Evolutionary conservation across 139 green algal genomes (phyloP).

Genomic region (Chlorella sp.): DNA sequence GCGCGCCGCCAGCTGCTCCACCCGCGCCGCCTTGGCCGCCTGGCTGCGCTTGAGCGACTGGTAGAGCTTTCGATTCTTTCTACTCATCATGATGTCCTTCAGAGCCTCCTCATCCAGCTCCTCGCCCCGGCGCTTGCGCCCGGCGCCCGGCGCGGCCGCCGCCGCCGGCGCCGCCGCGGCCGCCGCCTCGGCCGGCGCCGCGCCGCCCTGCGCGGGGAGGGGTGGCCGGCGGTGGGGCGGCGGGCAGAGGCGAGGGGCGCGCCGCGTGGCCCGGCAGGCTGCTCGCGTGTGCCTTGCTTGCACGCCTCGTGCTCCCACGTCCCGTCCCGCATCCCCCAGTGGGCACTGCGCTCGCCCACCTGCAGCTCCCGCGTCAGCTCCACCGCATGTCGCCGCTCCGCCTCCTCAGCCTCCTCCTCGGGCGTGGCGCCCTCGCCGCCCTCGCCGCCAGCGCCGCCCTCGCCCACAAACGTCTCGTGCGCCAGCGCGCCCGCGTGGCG

Average conservation of each 20-base stretch:
- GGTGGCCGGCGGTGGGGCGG: background rate
- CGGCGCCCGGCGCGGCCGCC: background rate
- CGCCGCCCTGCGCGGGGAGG: background rate
- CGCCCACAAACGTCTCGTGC: conserved; percentile 40
- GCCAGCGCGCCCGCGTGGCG: conserved; percentile 44
- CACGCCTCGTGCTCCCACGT: too few species aligned
- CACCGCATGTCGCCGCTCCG: conserved; percentile 55
- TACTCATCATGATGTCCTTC: conserved; percentile 90
- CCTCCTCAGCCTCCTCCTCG: conserved; percentile 39
- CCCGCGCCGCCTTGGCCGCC: conserved; percentile 59
- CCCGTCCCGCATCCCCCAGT: too few species aligned
- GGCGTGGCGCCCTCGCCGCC: conserved; percentile 5
- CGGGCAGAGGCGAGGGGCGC: too few species aligned
- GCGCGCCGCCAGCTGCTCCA: conserved; percentile 55
- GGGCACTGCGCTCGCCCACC: too few species aligned
- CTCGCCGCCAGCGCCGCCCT: conserved; percentile 34
- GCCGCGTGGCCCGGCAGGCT: too few species aligned
- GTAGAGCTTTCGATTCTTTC: conserved; percentile 88
- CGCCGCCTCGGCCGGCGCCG: conserved; percentile 22
- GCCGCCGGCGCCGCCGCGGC: conserved; percentile 13
- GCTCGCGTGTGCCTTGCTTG: too few species aligned
- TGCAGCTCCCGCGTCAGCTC: conserved; percentile 76
- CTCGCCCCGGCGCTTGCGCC: conserved; percentile 13
- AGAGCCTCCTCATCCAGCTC: conserved; percentile 68
- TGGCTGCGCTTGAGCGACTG: conserved; percentile 69